Conservation (phyloP, 306 rosid species). For the cucumber (Cucumis sativus) region DNA sequence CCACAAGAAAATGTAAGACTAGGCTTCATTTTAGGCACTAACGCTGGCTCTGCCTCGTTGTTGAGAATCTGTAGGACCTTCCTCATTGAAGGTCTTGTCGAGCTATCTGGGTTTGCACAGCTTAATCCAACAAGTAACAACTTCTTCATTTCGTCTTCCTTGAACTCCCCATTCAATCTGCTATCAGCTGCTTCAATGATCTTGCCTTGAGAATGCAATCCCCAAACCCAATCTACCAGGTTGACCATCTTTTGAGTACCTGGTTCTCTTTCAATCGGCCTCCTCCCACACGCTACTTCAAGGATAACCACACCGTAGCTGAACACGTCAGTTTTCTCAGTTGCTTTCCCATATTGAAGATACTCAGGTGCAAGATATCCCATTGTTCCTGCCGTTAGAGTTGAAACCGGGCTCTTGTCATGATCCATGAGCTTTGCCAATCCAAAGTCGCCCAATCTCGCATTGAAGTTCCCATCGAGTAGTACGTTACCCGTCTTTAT, state of each 20-base stretch:
- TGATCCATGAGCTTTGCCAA: constrained; percentile 86
- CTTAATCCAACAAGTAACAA: constrained; percentile 36
- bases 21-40: constrained; percentile 32
- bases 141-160: constrained; percentile 35
- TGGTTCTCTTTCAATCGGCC: constrained; percentile 33
- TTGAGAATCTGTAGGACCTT: constrained; percentile 35
- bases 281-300: constrained; percentile 52
- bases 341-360: constrained; percentile 75
- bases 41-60: constrained; percentile 21
- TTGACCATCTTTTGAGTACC: constrained; percentile 28
- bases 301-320: constrained; percentile 63
- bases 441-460: constrained; percentile 65
- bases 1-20: constrained; percentile 34
- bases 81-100: constrained; percentile 40
- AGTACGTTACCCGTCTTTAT: constrained; percentile 60
- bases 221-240: constrained; percentile 56
- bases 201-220: constrained; percentile 31
- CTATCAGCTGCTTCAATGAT: constrained; percentile 37
- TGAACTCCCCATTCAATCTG: constrained; percentile 32
- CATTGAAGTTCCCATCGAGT: constrained; percentile 43
- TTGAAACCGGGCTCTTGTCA: constrained; percentile 72
- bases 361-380: constrained; percentile 80
- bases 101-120: constrained; percentile 40
- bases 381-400: constrained; percentile 71
- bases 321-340: constrained; percentile 64